These are phyloP conservation scores for Ogataea henricii DNA, from an alignment of 805 yeast genomes.

Conservation along the genomic window DNA sequence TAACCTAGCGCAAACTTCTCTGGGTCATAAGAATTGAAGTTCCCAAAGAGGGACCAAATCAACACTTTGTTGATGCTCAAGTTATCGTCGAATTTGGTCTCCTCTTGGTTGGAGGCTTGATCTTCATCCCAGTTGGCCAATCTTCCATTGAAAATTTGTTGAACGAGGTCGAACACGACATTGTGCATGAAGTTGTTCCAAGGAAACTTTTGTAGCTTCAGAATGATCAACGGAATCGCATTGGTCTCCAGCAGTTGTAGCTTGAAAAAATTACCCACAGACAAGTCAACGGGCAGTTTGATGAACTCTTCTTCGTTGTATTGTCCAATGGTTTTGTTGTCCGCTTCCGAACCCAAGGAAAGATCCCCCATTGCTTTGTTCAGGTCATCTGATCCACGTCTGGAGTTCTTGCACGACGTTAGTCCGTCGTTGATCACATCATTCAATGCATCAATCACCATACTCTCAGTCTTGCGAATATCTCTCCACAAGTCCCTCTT, in stretches of 20 bases:
- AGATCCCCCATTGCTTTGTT: conserved; percentile 32
- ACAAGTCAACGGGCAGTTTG: conserved; percentile 30
- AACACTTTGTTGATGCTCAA: conserved; percentile 36
- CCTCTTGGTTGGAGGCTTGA: conserved; percentile 36
- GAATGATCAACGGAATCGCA: conserved; percentile 61
- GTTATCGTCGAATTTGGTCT: conserved; percentile 36
- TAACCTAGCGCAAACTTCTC: conserved; percentile 9
- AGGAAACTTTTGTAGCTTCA: conserved; percentile 77
- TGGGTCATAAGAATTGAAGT: conserved; percentile 27
- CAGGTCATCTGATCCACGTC: conserved; percentile 19
- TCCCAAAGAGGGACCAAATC: conserved; percentile 39
- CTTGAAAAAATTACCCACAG: conserved; percentile 83
- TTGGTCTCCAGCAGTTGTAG: conserved; percentile 71
- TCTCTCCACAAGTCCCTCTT: conserved; percentile 73
- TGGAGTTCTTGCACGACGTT: not conserved
- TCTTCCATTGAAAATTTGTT: conserved; percentile 84
- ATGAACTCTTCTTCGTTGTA: conserved; percentile 24
- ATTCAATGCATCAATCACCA: conserved; percentile 37
- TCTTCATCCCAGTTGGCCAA: conserved; percentile 41
- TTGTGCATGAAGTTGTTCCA: conserved; percentile 98
- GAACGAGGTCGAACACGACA: conserved; percentile 93
- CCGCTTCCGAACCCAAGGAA: conserved; percentile 25
- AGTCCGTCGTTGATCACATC: conserved; percentile 32
- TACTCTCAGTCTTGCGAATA: conserved; percentile 45
- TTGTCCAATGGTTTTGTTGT: conserved; percentile 13